Conservation (phyloP, 106 monocot genomes). For the Apostasia ramifera region DNA sequence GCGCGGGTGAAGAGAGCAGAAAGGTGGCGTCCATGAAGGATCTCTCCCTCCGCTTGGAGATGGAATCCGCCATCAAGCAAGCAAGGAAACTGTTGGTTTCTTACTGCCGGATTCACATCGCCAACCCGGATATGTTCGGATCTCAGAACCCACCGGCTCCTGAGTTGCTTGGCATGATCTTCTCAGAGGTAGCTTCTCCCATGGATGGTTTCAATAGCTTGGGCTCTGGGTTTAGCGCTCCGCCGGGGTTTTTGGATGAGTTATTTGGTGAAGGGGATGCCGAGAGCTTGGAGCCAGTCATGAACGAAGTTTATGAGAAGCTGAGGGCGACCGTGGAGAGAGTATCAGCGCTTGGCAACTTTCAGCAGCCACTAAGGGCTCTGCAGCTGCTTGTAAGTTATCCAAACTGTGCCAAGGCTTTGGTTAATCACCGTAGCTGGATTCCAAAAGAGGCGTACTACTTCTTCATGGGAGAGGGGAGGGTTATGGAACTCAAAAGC, state of each 20-base stretch:
- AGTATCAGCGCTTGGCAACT: constrained; percentile 84
- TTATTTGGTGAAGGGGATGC: constrained; percentile 65
- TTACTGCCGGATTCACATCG: constrained; percentile 65
- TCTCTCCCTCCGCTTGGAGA: constrained; percentile 35
- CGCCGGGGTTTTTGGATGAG: constrained; percentile 76
- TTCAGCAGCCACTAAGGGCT: constrained; percentile 83
- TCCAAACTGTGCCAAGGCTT: constrained; percentile 68
- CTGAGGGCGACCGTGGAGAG: constrained; percentile 49
- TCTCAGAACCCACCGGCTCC: constrained; percentile 8
- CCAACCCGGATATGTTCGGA: constrained; percentile 69
- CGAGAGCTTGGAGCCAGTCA: constrained; percentile 55
- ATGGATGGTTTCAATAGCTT: constrained; percentile 42
- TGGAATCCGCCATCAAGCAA: constrained; percentile 46
- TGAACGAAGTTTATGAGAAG: constrained; percentile 52
- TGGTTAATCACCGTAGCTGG: constrained; percentile 88
- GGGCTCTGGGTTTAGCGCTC: constrained; percentile 22
- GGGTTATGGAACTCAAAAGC: constrained; percentile 61
- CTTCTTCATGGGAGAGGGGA: constrained; percentile 49
- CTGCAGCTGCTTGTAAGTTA: constrained; percentile 47
- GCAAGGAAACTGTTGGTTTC: constrained; percentile 40
- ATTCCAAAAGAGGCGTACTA: constrained; percentile 35
- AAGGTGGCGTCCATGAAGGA: constrained; percentile 76
- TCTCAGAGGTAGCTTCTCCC: constrained; percentile 51
- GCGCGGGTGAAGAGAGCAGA: constrained; percentile 50
- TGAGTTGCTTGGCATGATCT: constrained; percentile 36